These are phyloP conservation scores for Alternaria gansuensis DNA, from an alignment of 2,329 filamentous ascomycete genomes.

Conservation along the genomic window DNA sequence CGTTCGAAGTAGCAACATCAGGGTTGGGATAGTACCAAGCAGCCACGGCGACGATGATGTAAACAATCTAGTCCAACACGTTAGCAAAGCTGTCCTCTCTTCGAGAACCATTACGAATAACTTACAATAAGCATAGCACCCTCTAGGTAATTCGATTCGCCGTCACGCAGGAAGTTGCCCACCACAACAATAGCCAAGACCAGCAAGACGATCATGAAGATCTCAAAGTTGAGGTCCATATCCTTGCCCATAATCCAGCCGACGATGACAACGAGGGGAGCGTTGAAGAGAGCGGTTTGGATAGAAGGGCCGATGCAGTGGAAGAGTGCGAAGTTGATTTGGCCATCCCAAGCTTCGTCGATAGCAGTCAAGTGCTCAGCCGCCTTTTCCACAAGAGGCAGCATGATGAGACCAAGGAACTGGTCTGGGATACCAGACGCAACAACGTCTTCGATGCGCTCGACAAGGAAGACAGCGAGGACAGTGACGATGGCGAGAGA, in stretches of 20 bases:
- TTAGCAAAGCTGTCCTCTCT: conserved; percentile 7
- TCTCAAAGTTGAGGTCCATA: conserved; percentile 85
- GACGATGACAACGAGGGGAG: conserved; percentile 81
- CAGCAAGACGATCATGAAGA: conserved; percentile 84
- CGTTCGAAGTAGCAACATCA: conserved; percentile 44
- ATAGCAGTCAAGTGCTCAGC: conserved; percentile 85
- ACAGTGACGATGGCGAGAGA: conserved; percentile 75
- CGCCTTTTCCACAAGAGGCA: conserved; percentile 84
- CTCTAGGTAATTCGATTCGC: conserved; percentile 91
- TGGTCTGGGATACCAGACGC: conserved; percentile 59
- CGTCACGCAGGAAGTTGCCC: conserved; percentile 85
- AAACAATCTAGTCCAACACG: conserved; percentile 59
- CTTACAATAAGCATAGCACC: conserved; percentile 74
- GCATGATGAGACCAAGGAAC: conserved; percentile 76
- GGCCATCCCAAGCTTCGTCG: conserved; percentile 84
- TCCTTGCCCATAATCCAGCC: conserved; percentile 76
- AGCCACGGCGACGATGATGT: conserved; percentile 68
- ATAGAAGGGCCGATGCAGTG: conserved; percentile 88
- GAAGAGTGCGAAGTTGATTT: conserved; percentile 83
- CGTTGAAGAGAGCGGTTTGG: conserved; percentile 89
- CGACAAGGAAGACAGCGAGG: conserved; percentile 76
- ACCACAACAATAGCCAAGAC: conserved; percentile 87
- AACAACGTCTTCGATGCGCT: conserved; percentile 73
- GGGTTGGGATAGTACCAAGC: conserved; percentile 70
- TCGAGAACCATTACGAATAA: not conserved